Percentiles rank a stretch among this genome's conserved stretches.
Conservation (phyloP, 257 asterid genomes). For the Capsicum chinense region DNA sequence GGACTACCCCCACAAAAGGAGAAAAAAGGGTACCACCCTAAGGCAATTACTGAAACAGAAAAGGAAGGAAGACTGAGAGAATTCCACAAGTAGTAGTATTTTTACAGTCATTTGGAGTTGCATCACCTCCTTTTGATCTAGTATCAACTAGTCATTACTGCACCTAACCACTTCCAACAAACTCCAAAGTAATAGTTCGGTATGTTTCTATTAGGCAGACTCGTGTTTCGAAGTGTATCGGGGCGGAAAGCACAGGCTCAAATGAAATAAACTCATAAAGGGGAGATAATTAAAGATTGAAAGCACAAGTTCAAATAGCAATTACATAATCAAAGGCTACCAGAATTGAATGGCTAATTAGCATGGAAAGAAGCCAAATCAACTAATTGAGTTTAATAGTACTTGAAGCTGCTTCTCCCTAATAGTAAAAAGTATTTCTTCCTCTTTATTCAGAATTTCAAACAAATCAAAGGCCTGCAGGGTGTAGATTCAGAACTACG, state of each 20-base stretch:
- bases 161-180: not conserved
- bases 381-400: conserved; percentile 34
- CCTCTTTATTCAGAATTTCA: conserved; percentile 95
- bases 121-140: not conserved
- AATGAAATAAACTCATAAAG: not conserved
- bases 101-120: not conserved
- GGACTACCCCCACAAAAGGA: too few relatives aligned
- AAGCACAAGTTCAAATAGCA: not conserved
- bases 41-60: too few relatives aligned
- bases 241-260: not conserved
- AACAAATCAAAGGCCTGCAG: conserved; percentile 86
- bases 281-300: not conserved
- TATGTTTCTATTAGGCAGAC: not conserved
- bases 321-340: not conserved
- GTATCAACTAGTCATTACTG: not conserved
- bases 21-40: too few relatives aligned
- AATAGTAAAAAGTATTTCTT: conserved; percentile 79
- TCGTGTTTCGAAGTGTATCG: not conserved
- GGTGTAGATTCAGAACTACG: not conserved
- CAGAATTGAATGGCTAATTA: conserved; percentile 1
- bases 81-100: not conserved
- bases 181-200: not conserved
- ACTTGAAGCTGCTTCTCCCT: conserved; percentile 80
- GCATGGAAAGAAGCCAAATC: not conserved
- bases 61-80: not conserved